Conservation (phyloP, 2,329 filamentous ascomycete genomes). For the Fusarium lateritium region DNA sequence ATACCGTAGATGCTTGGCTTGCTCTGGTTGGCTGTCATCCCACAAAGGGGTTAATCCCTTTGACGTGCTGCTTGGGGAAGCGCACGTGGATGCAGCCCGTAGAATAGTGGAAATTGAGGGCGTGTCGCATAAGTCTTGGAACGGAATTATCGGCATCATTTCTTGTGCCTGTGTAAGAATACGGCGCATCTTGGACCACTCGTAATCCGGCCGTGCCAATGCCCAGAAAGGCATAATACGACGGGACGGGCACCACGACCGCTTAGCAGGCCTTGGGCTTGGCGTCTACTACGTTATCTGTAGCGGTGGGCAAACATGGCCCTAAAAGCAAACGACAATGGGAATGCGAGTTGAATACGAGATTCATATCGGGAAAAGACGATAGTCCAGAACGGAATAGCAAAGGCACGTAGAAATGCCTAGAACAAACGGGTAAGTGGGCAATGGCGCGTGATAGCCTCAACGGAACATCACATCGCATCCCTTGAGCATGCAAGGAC, state of each 20-base stretch:
- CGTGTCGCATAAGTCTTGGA: conserved; percentile 49
- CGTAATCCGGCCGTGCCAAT: conserved; percentile 36
- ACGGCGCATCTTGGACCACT: conserved; percentile 36
- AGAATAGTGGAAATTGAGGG: conserved; percentile 49
- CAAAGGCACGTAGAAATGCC: conserved; percentile 21
- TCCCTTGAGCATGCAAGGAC: conserved; percentile 14
- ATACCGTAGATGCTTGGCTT: conserved; percentile 37
- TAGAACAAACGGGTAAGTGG: conserved; percentile 2
- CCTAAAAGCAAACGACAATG: conserved; percentile 13
- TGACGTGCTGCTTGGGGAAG: conserved; percentile 33
- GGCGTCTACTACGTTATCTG: conserved; percentile 33
- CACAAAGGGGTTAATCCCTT: conserved; percentile 43
- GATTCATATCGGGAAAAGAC: conserved; percentile 28
- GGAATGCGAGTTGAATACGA: conserved; percentile 34
- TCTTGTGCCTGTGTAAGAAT: conserved; percentile 33
- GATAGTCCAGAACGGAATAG: conserved; percentile 1
- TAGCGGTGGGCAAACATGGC: conserved; percentile 19
- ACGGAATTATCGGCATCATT: conserved; percentile 50
- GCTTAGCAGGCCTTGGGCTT: conserved; percentile 39
- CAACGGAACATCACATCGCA: conserved; percentile 19
- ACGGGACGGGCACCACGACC: conserved; percentile 27
- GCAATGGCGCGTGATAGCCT: conserved; percentile 23
- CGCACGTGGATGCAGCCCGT: conserved; percentile 46
- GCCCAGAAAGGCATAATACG: conserved; percentile 42
- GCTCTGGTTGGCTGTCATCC: conserved; percentile 38